Percentiles rank a stretch among this genome's conserved stretches.
phyloP scores from a whole-genome alignment of 2,329 filamentous ascomycete genomes.

The Cephalotrichum gorgonifer region DNA sequence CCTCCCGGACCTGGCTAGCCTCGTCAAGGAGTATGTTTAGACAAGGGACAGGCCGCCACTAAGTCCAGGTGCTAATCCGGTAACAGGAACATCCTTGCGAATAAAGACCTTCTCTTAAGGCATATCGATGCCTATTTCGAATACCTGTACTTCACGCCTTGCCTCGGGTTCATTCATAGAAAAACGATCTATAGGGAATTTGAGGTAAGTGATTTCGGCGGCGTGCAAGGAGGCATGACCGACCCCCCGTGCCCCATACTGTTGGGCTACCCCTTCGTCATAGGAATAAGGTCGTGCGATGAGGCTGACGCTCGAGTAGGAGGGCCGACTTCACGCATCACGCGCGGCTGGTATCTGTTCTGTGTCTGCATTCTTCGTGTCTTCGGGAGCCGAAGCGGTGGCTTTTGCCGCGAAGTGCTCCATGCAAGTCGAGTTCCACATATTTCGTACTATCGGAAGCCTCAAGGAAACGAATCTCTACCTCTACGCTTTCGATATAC shows the following conservation, averaged over 20 bases:
- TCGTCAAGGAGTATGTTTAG: conserved; percentile 7
- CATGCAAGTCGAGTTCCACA: conserved; percentile 25
- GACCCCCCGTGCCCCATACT: background rate
- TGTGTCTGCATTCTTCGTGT: conserved; percentile 24
- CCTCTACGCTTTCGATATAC: conserved; percentile 23
- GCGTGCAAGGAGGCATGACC: background rate
- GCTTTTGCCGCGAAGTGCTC: conserved; percentile 26
- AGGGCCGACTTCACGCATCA: background rate
- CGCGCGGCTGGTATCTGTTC: conserved; percentile 26
- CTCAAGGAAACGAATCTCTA: conserved; percentile 22
- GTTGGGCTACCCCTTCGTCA: background rate
- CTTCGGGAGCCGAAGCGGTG: conserved; percentile 18
- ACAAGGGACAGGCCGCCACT: no score
- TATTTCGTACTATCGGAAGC: conserved; percentile 28
- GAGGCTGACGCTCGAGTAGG: background rate
- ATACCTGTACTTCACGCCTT: conserved; percentile 25
- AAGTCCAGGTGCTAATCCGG: background rate
- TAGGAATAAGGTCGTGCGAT: no score
- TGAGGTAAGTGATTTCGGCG: conserved; percentile 13
- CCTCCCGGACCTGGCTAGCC: conserved; percentile 5
- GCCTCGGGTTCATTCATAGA: conserved; percentile 26
- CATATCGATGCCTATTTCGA: conserved; percentile 29
- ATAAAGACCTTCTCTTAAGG: conserved; percentile 21
- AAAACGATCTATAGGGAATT: conserved; percentile 22
- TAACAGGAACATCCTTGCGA: conserved; percentile 17